Evolutionary conservation across 2,329 filamentous ascomycete genomes (phyloP).

Genomic region (Xylaria multiplex): DNA sequence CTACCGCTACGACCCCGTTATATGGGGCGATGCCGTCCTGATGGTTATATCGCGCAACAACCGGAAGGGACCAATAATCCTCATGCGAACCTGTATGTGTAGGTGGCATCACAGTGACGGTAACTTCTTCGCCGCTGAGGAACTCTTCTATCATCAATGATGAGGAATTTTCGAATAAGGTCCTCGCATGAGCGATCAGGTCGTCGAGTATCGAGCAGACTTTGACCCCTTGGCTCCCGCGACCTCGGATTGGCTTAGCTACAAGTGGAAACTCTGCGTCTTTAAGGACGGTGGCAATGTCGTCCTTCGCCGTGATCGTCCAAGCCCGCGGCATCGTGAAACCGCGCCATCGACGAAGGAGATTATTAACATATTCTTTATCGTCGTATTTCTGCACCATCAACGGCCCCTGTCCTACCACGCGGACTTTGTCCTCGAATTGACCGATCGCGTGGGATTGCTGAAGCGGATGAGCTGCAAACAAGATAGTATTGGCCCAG

Average conservation of each 20-base stretch:
- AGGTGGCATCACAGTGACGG: slow-evolving; percentile 63
- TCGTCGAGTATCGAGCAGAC: slow-evolving; percentile 52
- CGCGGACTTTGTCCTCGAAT: slow-evolving; percentile 47
- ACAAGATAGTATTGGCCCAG: slow-evolving; percentile 63
- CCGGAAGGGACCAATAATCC: slow-evolving; percentile 56
- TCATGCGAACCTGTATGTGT: slow-evolving; percentile 29
- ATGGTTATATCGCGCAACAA: slow-evolving; percentile 61
- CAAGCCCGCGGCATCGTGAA: slow-evolving; percentile 56
- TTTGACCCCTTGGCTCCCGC: slow-evolving; percentile 61
- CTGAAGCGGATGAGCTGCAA: slow-evolving; percentile 60
- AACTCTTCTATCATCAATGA: slow-evolving; percentile 60
- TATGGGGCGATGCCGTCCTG: slow-evolving; percentile 59
- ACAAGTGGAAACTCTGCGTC: slow-evolving; percentile 52
- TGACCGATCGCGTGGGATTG: slow-evolving; percentile 49
- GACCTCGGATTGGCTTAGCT: slow-evolving; percentile 59
- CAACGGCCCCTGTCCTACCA: slow-evolving; percentile 58
- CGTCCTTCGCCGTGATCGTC: slow-evolving; percentile 27
- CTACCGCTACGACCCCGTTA: slow-evolving; percentile 59
- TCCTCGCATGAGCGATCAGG: slow-evolving; percentile 49
- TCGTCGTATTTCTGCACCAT: slow-evolving; percentile 60
- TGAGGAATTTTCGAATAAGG: slow-evolving; percentile 51
- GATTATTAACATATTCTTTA: slow-evolving; percentile 59
- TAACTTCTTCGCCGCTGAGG: slow-evolving; percentile 59
- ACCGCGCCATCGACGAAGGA: slow-evolving; percentile 50
- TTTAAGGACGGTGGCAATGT: slow-evolving; percentile 4